Conservation (phyloP, 495 filamentous ascomycete genomes). For the Penicillium daleae region DNA sequence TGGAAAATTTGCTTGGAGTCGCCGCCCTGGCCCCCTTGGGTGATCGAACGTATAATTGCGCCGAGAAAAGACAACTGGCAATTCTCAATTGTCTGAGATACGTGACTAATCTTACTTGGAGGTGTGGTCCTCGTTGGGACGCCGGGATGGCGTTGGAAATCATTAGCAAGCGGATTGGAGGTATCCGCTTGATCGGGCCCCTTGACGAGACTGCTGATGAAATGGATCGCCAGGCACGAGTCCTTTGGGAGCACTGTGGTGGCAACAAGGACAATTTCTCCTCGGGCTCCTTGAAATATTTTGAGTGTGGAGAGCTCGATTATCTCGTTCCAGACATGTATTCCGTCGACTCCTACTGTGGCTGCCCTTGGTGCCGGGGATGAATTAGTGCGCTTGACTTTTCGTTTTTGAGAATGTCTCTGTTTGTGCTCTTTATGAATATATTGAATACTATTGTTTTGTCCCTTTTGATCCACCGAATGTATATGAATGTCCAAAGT, state of each 20-base stretch:
- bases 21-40: neutral
- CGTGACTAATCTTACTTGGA: too few relatives aligned
- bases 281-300: neutral
- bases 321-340: neutral
- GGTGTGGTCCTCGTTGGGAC: too few relatives aligned
- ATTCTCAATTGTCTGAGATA: neutral
- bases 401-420: neutral
- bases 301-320: neutral
- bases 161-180: neutral
- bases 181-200: neutral
- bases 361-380: neutral
- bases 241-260: neutral
- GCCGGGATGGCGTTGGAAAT: neutral
- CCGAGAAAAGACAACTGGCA: neutral
- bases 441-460: neutral
- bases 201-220: neutral
- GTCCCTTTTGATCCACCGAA: too few relatives aligned
- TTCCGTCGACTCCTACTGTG: neutral
- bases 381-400: neutral
- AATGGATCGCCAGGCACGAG: neutral
- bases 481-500: too few relatives aligned
- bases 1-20: neutral
- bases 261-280: neutral
- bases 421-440: neutral
- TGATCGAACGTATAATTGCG: neutral